Conservation (phyloP, 2,329 filamentous ascomycete genomes). For the Ophiostoma sp. region DNA sequence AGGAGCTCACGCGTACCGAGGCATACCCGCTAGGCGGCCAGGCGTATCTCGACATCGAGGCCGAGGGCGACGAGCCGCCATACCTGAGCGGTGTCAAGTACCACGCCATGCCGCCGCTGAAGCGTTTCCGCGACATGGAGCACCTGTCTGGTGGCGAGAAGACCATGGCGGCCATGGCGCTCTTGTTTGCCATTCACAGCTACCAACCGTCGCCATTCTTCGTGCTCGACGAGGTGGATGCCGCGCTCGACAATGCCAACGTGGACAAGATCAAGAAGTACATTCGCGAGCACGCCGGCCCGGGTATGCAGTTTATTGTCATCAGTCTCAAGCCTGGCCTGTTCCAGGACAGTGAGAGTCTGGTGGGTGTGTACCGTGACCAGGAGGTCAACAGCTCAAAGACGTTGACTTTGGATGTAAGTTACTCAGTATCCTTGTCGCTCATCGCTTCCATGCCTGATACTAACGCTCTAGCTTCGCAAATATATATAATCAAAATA, state of each 20-base stretch:
- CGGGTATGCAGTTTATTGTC: slow-evolving; percentile 98
- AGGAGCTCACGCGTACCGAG: slow-evolving; percentile 82
- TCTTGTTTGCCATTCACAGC: slow-evolving; percentile 93
- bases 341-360: slow-evolving; percentile 92
- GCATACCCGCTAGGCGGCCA: slow-evolving; percentile 91
- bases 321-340: slow-evolving; percentile 93
- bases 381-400: slow-evolving; percentile 89
- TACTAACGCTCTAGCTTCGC: slow-evolving; percentile 19
- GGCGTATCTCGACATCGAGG: slow-evolving; percentile 82
- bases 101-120: slow-evolving; percentile 96
- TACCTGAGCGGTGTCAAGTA: slow-evolving; percentile 97
- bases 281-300: slow-evolving; percentile 85
- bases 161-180: slow-evolving; percentile 94
- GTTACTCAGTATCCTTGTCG: slow-evolving; percentile 35
- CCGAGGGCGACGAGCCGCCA: slow-evolving; percentile 83
- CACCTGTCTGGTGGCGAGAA: slow-evolving; percentile 96
- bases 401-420: slow-evolving; percentile 90
- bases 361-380: slow-evolving; percentile 93
- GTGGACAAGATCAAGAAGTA: slow-evolving; percentile 96
- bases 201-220: slow-evolving; percentile 97
- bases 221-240: slow-evolving; percentile 95
- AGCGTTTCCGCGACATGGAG: slow-evolving; percentile 99
- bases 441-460: background rate
- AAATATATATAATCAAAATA: slow-evolving; percentile 22
- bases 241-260: slow-evolving; percentile 95